Base-by-base conservation (phyloP, 2,329 filamentous ascomycete species). In the Didymella sp. region DNA sequence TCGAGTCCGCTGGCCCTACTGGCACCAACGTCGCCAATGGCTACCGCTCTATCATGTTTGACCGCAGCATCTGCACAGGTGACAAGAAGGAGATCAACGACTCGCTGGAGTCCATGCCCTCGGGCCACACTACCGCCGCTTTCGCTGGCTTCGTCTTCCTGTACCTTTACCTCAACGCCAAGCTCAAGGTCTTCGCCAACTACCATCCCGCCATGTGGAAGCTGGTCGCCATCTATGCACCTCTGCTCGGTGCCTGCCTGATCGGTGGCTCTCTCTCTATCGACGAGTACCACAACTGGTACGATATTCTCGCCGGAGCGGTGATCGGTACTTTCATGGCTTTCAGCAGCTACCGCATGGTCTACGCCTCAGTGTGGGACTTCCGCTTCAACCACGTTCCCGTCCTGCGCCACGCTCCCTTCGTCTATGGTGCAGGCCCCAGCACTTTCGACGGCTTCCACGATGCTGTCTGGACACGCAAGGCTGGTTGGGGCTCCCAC, bases 151-250 rank as follows among this genome's bases (percentile, higher is more conserved):
- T 90, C 64, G 81, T 90, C 21, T 92, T 85, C 70, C 77, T 92
- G 2, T 88, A 83, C 63, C 79, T 92, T 1, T 92, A 91, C 77
- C 83, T 92, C 41, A 92, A 92, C 73, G 89, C 87, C 44, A 92
- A 92, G 78, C 81, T 92, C 63, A 92, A 91, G 80, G 84, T 91
- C 53, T 91, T 87, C 66, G 79, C 84, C 61, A 88, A 90, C 78
- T 88, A 89, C 71, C 89, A 91, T 69, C 85, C 89, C 0, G 80
- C 86, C 12, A 86, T 90, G 82, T 91, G 89, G 89, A 91, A 91
- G 77, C 76, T 91, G 12, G 79, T 89, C 28, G 82, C 80, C 15
- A 78, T 86, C 22, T 89, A 88, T 66, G 81, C 85, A 0, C 89
- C 89, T 0, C 76, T 92, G 2, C 83, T 92, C 0, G 87, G 85